A percentile compares a stretch with the other conserved stretches of the same genome.
These are phyloP conservation scores for Lepidium didymum DNA, from an alignment of 345 rosid species.

Conservation along the genomic window DNA sequence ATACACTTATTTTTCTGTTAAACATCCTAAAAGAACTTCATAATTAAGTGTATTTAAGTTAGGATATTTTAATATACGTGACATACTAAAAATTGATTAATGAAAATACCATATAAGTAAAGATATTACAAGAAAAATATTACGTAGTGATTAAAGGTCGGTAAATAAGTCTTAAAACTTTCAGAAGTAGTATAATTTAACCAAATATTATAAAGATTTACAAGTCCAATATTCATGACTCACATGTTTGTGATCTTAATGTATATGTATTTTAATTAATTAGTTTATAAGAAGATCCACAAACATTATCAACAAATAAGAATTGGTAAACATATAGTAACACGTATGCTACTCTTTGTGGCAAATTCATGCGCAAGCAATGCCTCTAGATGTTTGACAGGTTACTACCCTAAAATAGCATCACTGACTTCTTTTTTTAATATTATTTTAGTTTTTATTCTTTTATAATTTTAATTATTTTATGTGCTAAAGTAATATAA, in stretches of 20 bases:
- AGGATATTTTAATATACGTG: too few species aligned
- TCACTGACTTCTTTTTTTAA: constrained; percentile 14
- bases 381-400: constrained; percentile 18
- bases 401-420: constrained; percentile 24
- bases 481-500: neutral
- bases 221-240: neutral
- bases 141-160: too few species aligned
- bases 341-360: constrained; percentile 24
- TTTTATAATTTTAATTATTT: neutral
- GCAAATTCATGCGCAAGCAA: constrained; percentile 24
- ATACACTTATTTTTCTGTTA: too few species aligned
- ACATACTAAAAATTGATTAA: too few species aligned
- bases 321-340: constrained; percentile 17
- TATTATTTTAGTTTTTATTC: neutral
- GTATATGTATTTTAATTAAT: neutral
- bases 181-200: neutral
- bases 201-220: neutral
- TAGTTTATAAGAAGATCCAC: neutral
- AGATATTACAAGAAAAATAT: too few species aligned
- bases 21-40: too few species aligned
- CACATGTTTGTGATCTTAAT: neutral
- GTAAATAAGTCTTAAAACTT: too few species aligned
- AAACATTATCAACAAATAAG: neutral
- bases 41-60: too few species aligned
- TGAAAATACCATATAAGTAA: too few species aligned